Conservation (phyloP, 345 rosid genomes). For the Syzygium aromaticum region DNA sequence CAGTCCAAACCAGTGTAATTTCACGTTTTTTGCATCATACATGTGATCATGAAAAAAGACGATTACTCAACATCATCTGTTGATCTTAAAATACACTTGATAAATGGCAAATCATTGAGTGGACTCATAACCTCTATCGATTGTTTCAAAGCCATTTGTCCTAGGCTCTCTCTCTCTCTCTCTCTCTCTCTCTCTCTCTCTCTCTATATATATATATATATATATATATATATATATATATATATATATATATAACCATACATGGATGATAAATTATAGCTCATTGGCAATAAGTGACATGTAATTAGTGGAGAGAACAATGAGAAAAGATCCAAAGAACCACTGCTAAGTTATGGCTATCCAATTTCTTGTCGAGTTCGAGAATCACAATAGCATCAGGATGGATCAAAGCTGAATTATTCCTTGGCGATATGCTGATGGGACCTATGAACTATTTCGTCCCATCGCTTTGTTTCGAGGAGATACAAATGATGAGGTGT, state of each 20-base stretch:
- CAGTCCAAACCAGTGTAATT: neutral
- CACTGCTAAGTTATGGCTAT: neutral
- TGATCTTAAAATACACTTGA: no score
- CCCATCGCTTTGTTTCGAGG: neutral
- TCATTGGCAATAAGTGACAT: neutral
- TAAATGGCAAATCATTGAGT: neutral
- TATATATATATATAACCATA: neutral
- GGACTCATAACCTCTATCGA: neutral
- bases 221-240: no score
- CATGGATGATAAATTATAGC: neutral
- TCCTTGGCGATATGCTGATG: neutral
- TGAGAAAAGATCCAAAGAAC: neutral
- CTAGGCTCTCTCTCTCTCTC: neutral
- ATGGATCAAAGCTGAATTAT: neutral
- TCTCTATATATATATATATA: no score
- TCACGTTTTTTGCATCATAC: neutral
- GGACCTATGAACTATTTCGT: neutral
- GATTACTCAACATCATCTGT: neutral
- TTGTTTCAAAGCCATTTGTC: neutral
- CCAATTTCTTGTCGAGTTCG: neutral
- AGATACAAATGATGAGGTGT: neutral
- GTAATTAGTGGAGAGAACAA: neutral
- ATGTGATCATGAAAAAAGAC: neutral
- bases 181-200: neutral
- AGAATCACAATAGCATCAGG: neutral